Conservation (phyloP, 805 yeast species). For the Vanderwaltozyma tropicalis region DNA sequence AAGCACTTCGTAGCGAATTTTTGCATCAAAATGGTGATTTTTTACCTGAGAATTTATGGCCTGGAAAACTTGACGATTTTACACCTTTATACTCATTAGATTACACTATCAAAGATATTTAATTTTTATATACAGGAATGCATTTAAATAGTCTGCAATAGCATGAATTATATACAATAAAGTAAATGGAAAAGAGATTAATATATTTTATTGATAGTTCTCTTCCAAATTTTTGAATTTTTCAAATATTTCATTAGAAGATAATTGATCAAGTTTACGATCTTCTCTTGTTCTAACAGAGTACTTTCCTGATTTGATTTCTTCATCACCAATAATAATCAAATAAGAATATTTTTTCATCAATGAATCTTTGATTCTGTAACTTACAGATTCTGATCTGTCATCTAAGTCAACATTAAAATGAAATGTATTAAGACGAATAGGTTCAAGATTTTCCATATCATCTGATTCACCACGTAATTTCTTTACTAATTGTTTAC, state of each 20-base stretch:
- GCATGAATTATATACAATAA: not conserved
- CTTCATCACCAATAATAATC: constrained; percentile 81
- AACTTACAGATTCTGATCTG: constrained; percentile 70
- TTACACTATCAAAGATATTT: constrained; percentile 12
- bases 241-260: constrained; percentile 40
- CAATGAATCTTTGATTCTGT: constrained; percentile 70
- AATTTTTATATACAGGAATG: constrained; percentile 1
- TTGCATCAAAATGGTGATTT: constrained; percentile 40
- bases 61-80: constrained; percentile 30
- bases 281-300: constrained; percentile 54
- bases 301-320: constrained; percentile 45
- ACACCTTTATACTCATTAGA: constrained; percentile 21
- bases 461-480: constrained; percentile 38
- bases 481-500: constrained; percentile 36
- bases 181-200: not conserved
- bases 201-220: constrained; percentile 29
- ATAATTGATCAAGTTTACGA: constrained; percentile 35
- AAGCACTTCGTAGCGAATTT: constrained; percentile 34
- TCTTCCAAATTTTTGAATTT: constrained; percentile 49
- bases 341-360: constrained; percentile 66
- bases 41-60: constrained; percentile 48
- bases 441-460: constrained; percentile 30
- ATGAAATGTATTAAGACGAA: constrained; percentile 47
- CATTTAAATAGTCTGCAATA: too few species aligned
- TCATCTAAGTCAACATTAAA: constrained; percentile 70